Base-by-base conservation (phyloP, 2,329 filamentous ascomycete genomes). In the Metarhizium brunneum region DNA sequence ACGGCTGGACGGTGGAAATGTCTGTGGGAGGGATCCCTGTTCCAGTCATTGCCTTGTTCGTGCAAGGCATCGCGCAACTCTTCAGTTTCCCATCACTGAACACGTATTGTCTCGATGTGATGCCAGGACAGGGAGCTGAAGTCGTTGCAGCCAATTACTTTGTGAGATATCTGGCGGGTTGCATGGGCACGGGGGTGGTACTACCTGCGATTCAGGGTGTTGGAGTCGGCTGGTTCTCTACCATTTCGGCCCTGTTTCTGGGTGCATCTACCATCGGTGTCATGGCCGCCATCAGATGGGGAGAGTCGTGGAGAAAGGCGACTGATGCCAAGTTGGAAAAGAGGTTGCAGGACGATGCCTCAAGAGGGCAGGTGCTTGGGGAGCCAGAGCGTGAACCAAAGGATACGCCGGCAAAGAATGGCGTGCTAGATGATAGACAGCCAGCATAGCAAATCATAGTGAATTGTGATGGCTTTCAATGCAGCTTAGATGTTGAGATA, bases 121-220 rank as follows among this genome's bases (percentile, higher is more conserved):
- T 92, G 84, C 86, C 67, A 0, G 76, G 77, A 1, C 75, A 80
- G 35, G 83, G 83, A 47, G 82, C 85, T 3, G 88, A 94, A 64
- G 87, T 92, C 3, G 82, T 90, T 47, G 87, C 88, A 0, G 87
- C 87, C 0, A 94, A 92, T 68, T 94, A 92, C 68, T 83, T 90
- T 63, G 76, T 88, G 52, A 77, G 89, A 6, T 94, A 92, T 68
- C 65, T 90, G 6, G 87, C 91, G 61, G 88, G 84, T 1, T 88
- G 87, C 11, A 70, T 82, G 4, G 87, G 83, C 0, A 87, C 84
- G 2, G 88, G 86, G 0, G 81, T 83, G 2, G 88, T 88, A 54
- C 73, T 94, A 56, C 90, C 90, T 0, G 86, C 85, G 1, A 79
- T 91, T n/a, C 75, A 90, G 57, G 73, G 69, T 35, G 86, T 94